Evolutionary conservation across 345 rosid genomes (phyloP).

Genomic region (Clarkia xantiana): DNA sequence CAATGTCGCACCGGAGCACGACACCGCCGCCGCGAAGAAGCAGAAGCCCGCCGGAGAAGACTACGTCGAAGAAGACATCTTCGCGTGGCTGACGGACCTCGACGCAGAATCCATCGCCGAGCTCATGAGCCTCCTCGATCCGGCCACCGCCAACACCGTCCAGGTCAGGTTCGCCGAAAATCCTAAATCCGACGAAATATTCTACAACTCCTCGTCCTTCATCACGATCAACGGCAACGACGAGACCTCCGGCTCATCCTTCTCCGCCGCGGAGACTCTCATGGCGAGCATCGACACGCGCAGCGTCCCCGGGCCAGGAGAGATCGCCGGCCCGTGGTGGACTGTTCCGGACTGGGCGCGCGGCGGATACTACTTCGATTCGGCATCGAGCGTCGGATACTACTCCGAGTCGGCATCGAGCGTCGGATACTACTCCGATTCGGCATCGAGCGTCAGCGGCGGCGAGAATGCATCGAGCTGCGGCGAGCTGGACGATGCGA

Average conservation of each 20-base stretch:
- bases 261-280: conserved; percentile 45
- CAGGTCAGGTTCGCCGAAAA: conserved; percentile 56
- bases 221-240: conserved; percentile 77
- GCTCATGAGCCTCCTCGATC: conserved; percentile 37
- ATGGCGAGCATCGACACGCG: conserved; percentile 26
- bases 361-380: conserved; percentile 18
- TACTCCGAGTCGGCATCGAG: conserved; percentile 55
- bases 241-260: conserved; percentile 78
- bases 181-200: conserved; percentile 37
- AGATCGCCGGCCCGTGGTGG: too few species aligned
- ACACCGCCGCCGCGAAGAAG: too few species aligned
- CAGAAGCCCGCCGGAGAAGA: too few species aligned
- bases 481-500: conserved; percentile 13
- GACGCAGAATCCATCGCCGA: conserved; percentile 33
- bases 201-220: conserved; percentile 49
- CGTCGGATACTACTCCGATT: conserved; percentile 65
- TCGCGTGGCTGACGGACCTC: conserved; percentile 23
- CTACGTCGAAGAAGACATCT: too few species aligned
- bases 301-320: too few species aligned
- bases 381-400: conserved; percentile 59
- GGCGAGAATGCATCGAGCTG: conserved; percentile 10
- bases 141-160: neutral
- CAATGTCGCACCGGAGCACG: too few species aligned
- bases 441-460: conserved; percentile 20
- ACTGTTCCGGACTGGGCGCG: too few species aligned